Base-by-base conservation (phyloP, 2,329 filamentous ascomycete genomes). In the Trichoderma endophyticum region DNA sequence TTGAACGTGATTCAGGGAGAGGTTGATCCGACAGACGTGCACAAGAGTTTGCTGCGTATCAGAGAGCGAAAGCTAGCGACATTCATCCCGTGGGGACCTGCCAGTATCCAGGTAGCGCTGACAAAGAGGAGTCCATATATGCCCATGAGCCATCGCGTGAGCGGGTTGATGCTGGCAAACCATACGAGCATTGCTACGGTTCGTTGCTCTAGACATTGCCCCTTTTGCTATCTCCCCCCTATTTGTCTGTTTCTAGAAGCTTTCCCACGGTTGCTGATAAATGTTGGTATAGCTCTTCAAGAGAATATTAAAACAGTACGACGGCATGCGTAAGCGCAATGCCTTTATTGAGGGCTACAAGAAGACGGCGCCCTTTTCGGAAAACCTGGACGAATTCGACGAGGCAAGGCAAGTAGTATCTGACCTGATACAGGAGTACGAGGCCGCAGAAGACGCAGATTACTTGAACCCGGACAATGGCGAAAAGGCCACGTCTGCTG, bases 1-100 rank as follows among this genome's bases (percentile, higher is more conserved):
- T 86, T 99, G 74, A 98, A 99, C 82, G 97, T 99, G 78, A 99
- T 99, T 77, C 96, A 98, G 85, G 96, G 96, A 78, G 96, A 99
- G 82, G 96, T 97, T 51, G 97, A 99, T 80, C 95, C 96, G 9
- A 98, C 95, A 3, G 97, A 99, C 82, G 93, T 99, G 71, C 96
- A 99, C 86, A 99, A 99, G 88, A 98, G 95, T 75, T 86, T 99
- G 72, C 89, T 99, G 72, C 93, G 96, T 75, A 99, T 99, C 79
- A 92, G 96, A 64, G 96, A 99, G 85, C 92, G 96, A 64, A 91
- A 94, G 73, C 88, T 99, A 69, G 97, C 96, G 11, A 97, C 94
- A 0, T 99, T 99, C 79, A 99, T 99, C 74, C 96, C 97, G 11
- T 99, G 96, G 96, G 96, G 96, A 0, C 96, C 96, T 1, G 96